Conservation (phyloP, 805 yeast species). For the Danielia reshetovae region DNA sequence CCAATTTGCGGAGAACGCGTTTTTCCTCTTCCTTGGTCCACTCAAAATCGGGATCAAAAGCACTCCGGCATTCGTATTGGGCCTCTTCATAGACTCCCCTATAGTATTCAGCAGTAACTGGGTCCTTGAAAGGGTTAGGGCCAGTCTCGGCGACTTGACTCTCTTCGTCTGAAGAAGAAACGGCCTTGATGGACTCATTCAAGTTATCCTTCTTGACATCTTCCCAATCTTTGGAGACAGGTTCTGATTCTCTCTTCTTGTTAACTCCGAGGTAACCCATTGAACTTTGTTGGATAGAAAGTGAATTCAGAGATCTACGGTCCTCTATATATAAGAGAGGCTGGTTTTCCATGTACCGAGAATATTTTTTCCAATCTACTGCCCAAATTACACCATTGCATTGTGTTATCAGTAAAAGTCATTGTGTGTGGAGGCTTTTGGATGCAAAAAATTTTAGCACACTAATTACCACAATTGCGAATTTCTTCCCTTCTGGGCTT, state of each 20-base stretch:
- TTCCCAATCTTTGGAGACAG: slow-evolving; percentile 1
- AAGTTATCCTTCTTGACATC: slow-evolving; percentile 1
- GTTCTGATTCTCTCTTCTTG: too few species aligned
- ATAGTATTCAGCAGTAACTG: slow-evolving; percentile 45
- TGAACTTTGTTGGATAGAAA: background rate
- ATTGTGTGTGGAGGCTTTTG: too few species aligned
- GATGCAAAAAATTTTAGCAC: too few species aligned
- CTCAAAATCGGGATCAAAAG: slow-evolving; percentile 52
- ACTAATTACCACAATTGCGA: too few species aligned
- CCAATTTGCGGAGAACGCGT: slow-evolving; percentile 47
- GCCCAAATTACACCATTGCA: too few species aligned
- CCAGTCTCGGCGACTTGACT: slow-evolving; percentile 2
- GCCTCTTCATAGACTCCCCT: slow-evolving; percentile 42
- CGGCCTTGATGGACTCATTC: background rate
- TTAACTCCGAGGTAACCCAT: slow-evolving; percentile 5
- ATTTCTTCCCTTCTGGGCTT: too few species aligned
- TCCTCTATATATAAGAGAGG: too few species aligned
- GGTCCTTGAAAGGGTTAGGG: slow-evolving; percentile 34
- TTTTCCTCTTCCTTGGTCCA: slow-evolving; percentile 55
- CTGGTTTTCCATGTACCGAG: too few species aligned
- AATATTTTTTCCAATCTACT: too few species aligned
- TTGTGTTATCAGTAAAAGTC: too few species aligned
- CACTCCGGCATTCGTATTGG: slow-evolving; percentile 50
- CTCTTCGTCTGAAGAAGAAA: slow-evolving; percentile 10
- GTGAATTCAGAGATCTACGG: too few species aligned